Conservation (phyloP, 2,329 filamentous ascomycete species). For the Cadophora malorum region DNA sequence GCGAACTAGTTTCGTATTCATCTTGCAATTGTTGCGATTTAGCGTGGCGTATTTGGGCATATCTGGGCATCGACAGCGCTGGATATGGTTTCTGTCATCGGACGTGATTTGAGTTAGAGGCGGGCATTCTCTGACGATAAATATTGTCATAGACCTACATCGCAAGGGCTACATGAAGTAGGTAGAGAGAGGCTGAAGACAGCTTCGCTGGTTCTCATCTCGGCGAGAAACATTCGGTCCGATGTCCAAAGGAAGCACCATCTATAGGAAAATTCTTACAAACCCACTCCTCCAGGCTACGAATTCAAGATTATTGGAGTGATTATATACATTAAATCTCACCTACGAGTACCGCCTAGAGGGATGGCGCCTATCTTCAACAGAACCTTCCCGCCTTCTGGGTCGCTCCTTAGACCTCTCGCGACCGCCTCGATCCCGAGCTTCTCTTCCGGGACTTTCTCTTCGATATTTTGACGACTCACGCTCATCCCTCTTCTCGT, state of each 20-base stretch:
- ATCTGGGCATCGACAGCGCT: constrained; percentile 3
- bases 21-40: constrained; percentile 28
- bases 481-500: constrained; percentile 22
- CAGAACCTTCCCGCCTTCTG: constrained; percentile 33
- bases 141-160: background rate
- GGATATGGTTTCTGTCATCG: background rate
- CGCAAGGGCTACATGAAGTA: background rate
- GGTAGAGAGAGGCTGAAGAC: background rate
- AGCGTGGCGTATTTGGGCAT: constrained; percentile 37
- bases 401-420: constrained; percentile 25
- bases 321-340: background rate
- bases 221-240: background rate
- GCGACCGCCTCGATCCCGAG: constrained; percentile 23
- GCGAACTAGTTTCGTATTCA: constrained; percentile 38
- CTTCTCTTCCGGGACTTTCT: constrained; percentile 27
- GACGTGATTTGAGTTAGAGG: background rate
- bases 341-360: constrained; percentile 28
- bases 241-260: background rate
- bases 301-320: too few relatives aligned
- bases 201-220: background rate
- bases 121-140: background rate
- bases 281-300: background rate
- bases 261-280: background rate
- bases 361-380: constrained; percentile 23
- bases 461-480: constrained; percentile 22